A percentile compares a stretch with the other conserved stretches of the same genome.
phyloP scores from a whole-genome alignment of 1,139 yeast species.

The Zygoascus meyerae region DNA sequence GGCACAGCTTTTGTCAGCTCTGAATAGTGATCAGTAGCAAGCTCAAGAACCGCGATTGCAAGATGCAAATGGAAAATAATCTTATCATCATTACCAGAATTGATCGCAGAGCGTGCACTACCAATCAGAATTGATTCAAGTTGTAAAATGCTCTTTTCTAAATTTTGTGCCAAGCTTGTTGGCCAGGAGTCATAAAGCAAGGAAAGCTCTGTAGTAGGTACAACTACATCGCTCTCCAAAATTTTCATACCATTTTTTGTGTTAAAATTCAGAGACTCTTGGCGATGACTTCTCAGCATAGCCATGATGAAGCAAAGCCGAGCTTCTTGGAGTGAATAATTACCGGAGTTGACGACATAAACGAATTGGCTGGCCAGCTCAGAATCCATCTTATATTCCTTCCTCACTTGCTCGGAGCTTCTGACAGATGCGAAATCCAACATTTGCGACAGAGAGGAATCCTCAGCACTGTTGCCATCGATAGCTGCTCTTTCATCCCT shows the following conservation, averaged over 20 bases:
- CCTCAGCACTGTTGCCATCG: not conserved
- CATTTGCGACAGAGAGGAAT: constrained; percentile 35
- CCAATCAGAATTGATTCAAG: constrained; percentile 21
- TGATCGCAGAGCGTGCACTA: constrained; percentile 10
- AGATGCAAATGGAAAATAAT: constrained; percentile 13
- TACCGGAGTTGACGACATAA: constrained; percentile 29
- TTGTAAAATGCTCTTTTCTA: constrained; percentile 19
- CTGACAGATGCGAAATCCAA: constrained; percentile 35
- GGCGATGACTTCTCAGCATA: constrained; percentile 32
- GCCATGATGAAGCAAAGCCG: constrained; percentile 33
- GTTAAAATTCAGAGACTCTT: constrained; percentile 4
- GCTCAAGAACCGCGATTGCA: constrained; percentile 46
- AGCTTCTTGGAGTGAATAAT: constrained; percentile 44
- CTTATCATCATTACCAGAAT: constrained; percentile 9
- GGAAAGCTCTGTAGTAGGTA: constrained; percentile 4
- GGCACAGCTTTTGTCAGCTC: constrained; percentile 14
- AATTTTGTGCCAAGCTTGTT: constrained; percentile 18
- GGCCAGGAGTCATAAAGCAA: constrained; percentile 27
- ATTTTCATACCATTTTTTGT: constrained; percentile 9
- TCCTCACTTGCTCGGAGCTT: constrained; percentile 23
- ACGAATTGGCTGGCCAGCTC: constrained; percentile 33
- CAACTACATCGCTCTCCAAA: constrained; percentile 1
- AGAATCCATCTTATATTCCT: constrained; percentile 15
- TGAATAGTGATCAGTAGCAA: constrained; percentile 46
- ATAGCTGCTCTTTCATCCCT: constrained; percentile 16